A percentile compares a stretch with the other conserved stretches of the same genome.
Evolutionary conservation across 2,329 filamentous ascomycete species (phyloP).

Genomic region (Tricladium varicosporioides): DNA sequence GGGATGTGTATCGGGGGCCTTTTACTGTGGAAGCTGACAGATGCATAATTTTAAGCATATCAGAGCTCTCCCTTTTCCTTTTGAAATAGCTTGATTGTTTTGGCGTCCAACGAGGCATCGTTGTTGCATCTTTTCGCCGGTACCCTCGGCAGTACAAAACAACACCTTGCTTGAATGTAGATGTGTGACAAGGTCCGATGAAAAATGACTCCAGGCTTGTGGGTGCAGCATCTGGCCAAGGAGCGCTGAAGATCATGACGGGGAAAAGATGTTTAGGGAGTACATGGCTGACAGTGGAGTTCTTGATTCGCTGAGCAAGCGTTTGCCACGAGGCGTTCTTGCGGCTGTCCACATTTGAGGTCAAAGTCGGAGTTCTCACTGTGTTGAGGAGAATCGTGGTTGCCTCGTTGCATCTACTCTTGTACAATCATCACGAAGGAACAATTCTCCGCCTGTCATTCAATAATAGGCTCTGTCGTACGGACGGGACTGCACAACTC

Average conservation of each 20-base stretch:
- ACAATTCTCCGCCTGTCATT: slow-evolving; percentile 19
- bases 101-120: too few species aligned
- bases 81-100: not conserved
- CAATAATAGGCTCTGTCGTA: slow-evolving; percentile 14
- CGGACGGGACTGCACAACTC: slow-evolving; percentile 8
- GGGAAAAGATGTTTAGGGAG: too few species aligned
- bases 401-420: slow-evolving; percentile 9
- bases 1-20: slow-evolving; percentile 18
- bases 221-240: not conserved
- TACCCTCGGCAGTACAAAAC: not conserved
- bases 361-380: not conserved
- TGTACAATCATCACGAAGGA: slow-evolving; percentile 1
- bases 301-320: slow-evolving; percentile 1
- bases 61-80: not conserved
- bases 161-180: not conserved
- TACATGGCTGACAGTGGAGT: not conserved
- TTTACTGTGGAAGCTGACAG: not conserved
- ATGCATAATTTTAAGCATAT: not conserved
- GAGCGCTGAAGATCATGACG: too few species aligned
- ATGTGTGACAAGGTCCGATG: not conserved
- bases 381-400: slow-evolving; percentile 5
- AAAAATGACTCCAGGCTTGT: not conserved
- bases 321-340: slow-evolving; percentile 24
- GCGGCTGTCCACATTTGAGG: slow-evolving; percentile 21
- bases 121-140: not conserved